Percentiles rank a stretch among this genome's conserved stretches.
Evolutionary conservation across 2,329 filamentous ascomycete species (phyloP).

Genomic region (Chaetomium strumarium): DNA sequence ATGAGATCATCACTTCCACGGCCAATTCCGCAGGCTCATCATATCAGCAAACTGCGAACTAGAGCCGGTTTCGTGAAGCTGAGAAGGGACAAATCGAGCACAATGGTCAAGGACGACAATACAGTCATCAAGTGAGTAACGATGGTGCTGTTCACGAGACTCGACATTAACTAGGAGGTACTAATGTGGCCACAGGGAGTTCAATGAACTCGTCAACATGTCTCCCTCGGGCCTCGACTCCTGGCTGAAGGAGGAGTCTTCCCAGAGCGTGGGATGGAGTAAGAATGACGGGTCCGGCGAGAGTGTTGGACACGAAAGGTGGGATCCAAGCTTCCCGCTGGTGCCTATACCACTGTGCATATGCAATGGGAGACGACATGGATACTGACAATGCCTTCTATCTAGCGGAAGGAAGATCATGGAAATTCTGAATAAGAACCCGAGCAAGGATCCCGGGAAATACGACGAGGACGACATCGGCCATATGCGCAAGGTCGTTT

Average conservation of each 20-base stretch:
- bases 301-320: not conserved
- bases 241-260: not conserved
- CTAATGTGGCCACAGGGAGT: not conserved
- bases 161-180: not conserved
- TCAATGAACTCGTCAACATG: not conserved
- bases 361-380: not conserved
- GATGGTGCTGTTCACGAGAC: not conserved
- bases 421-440: not conserved
- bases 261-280: not conserved
- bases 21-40: too few species aligned
- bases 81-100: too few species aligned
- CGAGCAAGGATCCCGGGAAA: not conserved
- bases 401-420: not conserved
- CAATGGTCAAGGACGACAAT: not conserved
- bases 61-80: too few species aligned
- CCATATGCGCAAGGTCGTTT: not conserved
- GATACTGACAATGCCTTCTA: not conserved
- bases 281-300: not conserved
- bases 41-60: too few species aligned
- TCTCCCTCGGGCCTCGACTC: not conserved
- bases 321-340: too few species aligned
- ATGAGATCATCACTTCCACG: too few species aligned
- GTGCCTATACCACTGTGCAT: not conserved
- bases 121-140: not conserved
- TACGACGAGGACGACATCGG: not conserved